Base-by-base conservation (phyloP, 148 eudicot genomes). In the Suaeda aralocaspica region DNA sequence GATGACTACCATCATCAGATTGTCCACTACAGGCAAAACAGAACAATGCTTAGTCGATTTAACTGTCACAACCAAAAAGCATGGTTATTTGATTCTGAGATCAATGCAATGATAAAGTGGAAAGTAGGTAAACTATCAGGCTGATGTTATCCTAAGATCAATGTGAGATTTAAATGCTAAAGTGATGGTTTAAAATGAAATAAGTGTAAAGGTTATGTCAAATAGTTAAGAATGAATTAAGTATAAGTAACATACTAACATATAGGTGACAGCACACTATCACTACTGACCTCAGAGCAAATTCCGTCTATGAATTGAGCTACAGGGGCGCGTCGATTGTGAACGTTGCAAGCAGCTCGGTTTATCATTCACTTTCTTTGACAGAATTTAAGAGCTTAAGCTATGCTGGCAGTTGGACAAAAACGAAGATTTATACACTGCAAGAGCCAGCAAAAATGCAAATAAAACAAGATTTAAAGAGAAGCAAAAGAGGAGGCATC, bases 1-100 rank as follows among this genome's bases (percentile, higher is more conserved):
- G 72, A 67, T 44, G 63, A 51, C 34, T 65, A 36, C 50, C 75
- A 58, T 74, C 84, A 81, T 56, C 64, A 29, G 42, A 72, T 75
- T 69, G 41, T 70, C 61, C 69, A 65, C 69, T 81, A 25, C 65
- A 72, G 57, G 18, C 41, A 65, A 26, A 34, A 49, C 21, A 58
- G 41, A 26, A 9, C 11, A 29, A 29, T 28, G 18, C 16, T 45
- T 56, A 22, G 7, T 42, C 10, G 65, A 64, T 16, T n/a, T 28
- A 60, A 12, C 6, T 18, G 12, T 21, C 9, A 31, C 28, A 57
- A 69, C 1, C 51, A 28, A 19, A 18, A 9, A 9, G 21, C 25
- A 21, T 9, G 41, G n/a, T n/a, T n/a, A 62, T 39, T 5, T 26
- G 13, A 25, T 28, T 8, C 60, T n/a, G 60, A 57, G 39, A 59